These are phyloP conservation scores for Coemansia sp. DNA, from an alignment of 192 early-diverging fungal species.

Conservation along the genomic window DNA sequence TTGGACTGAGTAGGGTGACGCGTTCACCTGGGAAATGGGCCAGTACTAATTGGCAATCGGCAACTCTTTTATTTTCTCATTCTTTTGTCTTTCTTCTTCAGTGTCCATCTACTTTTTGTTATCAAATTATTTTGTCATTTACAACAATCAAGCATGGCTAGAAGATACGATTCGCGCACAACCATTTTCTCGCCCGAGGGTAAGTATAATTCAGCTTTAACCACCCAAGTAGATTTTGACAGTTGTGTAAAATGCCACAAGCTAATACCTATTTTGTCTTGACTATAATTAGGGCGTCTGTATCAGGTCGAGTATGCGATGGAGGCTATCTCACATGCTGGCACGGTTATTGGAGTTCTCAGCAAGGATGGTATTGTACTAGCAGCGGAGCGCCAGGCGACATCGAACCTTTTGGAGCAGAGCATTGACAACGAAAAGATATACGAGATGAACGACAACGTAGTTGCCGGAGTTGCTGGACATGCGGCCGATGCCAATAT, in stretches of 20 bases:
- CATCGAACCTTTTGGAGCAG: conserved; percentile 92
- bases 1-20: not conserved
- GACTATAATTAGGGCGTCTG: conserved; percentile 72
- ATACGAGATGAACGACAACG: conserved; percentile 92
- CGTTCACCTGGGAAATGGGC: not conserved
- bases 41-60: not conserved
- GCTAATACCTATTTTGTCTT: not conserved
- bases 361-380: conserved; percentile 93
- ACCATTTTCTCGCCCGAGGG: conserved; percentile 99
- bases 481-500: conserved; percentile 97
- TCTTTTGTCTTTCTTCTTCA: not conserved
- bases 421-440: conserved; percentile 89
- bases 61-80: not conserved
- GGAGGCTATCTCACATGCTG: conserved; percentile 98
- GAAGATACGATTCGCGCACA: conserved; percentile 97
- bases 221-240: no score
- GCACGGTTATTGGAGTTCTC: conserved; percentile 92
- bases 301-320: conserved; percentile 99
- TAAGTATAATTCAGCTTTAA: conserved; percentile 35
- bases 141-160: conserved; percentile 68
- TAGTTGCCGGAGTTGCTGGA: conserved; percentile 95
- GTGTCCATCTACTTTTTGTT: not conserved
- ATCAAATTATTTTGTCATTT: not conserved
- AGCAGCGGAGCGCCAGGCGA: conserved; percentile 95
- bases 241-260: not conserved